Evolutionary conservation across 1,284 basidiomycete species (phyloP).

Genomic region (Pyrrhoderma noxium): DNA sequence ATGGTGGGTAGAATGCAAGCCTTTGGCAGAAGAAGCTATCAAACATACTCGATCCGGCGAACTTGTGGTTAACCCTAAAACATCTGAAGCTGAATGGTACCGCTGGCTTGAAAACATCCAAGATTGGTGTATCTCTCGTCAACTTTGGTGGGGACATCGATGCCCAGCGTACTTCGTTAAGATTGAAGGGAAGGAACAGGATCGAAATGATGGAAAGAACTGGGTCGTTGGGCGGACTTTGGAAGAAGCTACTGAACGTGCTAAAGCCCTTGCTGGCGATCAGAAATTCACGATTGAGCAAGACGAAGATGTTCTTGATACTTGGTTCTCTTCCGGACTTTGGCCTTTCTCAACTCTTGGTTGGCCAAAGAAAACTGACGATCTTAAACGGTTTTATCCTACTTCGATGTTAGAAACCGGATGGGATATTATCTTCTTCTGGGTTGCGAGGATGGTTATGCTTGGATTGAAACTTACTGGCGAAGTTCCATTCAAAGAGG

Average conservation of each 20-base stretch:
- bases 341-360: slow-evolving; percentile 99
- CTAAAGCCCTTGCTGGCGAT: slow-evolving; percentile 65
- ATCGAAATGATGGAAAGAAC: slow-evolving; percentile 66
- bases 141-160: slow-evolving; percentile 99
- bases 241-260: slow-evolving; percentile 79
- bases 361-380: slow-evolving; percentile 87
- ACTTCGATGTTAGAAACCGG: slow-evolving; percentile 90
- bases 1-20: slow-evolving; percentile 98
- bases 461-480: slow-evolving; percentile 89
- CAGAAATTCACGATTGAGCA: slow-evolving; percentile 78
- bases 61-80: slow-evolving; percentile 75
- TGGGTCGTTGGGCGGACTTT: slow-evolving; percentile 89
- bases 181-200: slow-evolving; percentile 73
- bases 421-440: slow-evolving; percentile 99
- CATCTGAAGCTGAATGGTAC: slow-evolving; percentile 92
- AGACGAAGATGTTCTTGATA: slow-evolving; percentile 97
- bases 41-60: slow-evolving; percentile 87
- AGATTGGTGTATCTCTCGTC: slow-evolving; percentile 99
- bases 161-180: slow-evolving; percentile 92
- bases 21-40: slow-evolving; percentile 86
- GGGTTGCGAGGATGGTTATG: slow-evolving; percentile 98
- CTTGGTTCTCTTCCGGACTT: slow-evolving; percentile 97
- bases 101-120: slow-evolving; percentile 95
- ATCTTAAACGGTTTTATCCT: slow-evolving; percentile 83
- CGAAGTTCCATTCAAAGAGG: slow-evolving; percentile 92